Base-by-base conservation (phyloP, 495 filamentous ascomycete genomes). In the Aspergillus sparsus region DNA sequence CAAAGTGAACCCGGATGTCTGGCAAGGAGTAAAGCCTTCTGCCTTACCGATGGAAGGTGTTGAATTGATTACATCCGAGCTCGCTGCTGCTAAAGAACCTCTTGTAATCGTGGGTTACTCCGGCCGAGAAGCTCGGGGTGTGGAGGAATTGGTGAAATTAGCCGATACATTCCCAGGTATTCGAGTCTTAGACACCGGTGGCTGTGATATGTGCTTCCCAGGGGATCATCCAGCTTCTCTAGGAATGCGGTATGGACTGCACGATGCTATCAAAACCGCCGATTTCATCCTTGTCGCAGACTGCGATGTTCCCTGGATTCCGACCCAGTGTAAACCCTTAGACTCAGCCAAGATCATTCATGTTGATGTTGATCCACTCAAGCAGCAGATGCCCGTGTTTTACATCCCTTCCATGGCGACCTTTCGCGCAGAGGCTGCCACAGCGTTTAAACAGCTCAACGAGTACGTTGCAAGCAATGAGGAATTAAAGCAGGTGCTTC, bases 151-250 rank as follows among this genome's bases (percentile, higher is more conserved):
- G 56, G 89, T 98, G 3, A 83, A 83, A 35, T 71, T 98, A 41
- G 90, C 92, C 10, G 80, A 95, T 70, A 84, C 79, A 1, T 83
- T 97, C 56, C 87, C 87, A 65, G 91, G 91, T 0, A 70, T 97
- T 46, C 79, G 92, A 11, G 91, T 98, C 15, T 73, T 98, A 32
- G 93, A 98, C 70, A 92, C 91, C 1, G 90, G 90, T 27, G 93
- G 92, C 36, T 89, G 89, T 67, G 93, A 98, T 70, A 94, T 98
- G 93, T 95, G 90, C 67, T 97, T 97, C 74, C 93, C 93, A 3
- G 88, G 87, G 2, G 80, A 93, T 53, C 92, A 97, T 60, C 77
- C 79, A 0, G 85, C 75, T 7, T 89, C 86, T 80, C 71, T 97
- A 31, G 91, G 93, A 2, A 68, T 95, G 63, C 79, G 85, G 60